Evolutionary conservation across 108 stramenopile genomes (phyloP).

Genomic region (Stephanodiscus triporus): DNA sequence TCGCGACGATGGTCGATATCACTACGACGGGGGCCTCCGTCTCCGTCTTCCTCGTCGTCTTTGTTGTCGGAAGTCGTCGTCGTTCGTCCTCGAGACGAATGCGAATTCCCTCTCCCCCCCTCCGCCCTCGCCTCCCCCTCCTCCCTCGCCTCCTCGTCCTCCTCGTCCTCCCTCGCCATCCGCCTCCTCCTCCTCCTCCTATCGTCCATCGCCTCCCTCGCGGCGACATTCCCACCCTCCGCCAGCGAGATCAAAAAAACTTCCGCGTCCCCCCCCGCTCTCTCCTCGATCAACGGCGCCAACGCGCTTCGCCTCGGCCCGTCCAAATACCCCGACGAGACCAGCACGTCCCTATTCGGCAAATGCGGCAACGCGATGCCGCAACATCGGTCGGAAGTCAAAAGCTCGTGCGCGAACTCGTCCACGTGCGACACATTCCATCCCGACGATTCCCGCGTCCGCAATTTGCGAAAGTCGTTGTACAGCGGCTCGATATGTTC

Average conservation of each 20-base stretch:
- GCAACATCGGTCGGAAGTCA: slow-evolving; percentile 75
- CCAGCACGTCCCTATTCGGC: slow-evolving; percentile 78
- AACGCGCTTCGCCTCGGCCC: slow-evolving; percentile 64
- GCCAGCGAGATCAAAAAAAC: slow-evolving; percentile 66
- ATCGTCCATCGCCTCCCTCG: slow-evolving; percentile 48
- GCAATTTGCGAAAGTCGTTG: slow-evolving; percentile 86
- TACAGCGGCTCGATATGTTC: slow-evolving; percentile 90
- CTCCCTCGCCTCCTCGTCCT: slow-evolving; percentile 3
- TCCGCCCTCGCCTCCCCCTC: background rate
- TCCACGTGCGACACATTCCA: slow-evolving; percentile 93
- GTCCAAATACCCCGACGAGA: slow-evolving; percentile 77
- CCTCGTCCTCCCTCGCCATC: slow-evolving; percentile 14
- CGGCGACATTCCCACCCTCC: slow-evolving; percentile 57
- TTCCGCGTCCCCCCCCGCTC: slow-evolving; percentile 55
- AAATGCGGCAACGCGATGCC: slow-evolving; percentile 94
- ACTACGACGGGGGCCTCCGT: too few species aligned
- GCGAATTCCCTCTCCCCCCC: background rate
- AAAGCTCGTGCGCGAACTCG: slow-evolving; percentile 88
- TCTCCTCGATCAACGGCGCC: slow-evolving; percentile 46
- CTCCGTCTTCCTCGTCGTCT: slow-evolving; percentile 8
- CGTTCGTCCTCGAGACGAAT: background rate
- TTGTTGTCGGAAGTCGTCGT: background rate
- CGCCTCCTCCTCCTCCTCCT: slow-evolving; percentile 39
- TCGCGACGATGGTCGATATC: too few species aligned
- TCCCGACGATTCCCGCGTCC: slow-evolving; percentile 62